Evolutionary conservation across 177 flowering plant genomes (phyloP).

Genomic region (Vitis hybrid): DNA sequence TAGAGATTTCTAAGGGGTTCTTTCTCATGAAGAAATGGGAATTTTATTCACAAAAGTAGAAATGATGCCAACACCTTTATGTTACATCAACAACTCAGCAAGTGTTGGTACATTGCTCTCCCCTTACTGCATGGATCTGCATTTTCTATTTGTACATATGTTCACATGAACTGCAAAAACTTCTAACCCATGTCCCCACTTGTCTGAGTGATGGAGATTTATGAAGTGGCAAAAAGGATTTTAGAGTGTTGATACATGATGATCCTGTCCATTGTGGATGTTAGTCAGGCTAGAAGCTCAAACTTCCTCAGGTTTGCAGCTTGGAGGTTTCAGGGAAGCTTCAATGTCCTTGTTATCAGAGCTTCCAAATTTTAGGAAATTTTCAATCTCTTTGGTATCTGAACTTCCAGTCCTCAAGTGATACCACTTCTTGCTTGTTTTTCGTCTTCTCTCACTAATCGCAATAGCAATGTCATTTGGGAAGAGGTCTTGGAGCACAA

Average conservation of each 20-base stretch:
- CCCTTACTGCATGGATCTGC: too few relatives aligned
- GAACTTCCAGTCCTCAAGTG: conserved; percentile 33
- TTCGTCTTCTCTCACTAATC: conserved; percentile 47
- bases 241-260: conserved; percentile 4
- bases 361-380: conserved; percentile 26
- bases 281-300: not conserved
- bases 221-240: not conserved
- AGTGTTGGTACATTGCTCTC: too few relatives aligned
- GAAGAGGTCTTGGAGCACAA: conserved; percentile 68
- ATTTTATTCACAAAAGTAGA: too few relatives aligned
- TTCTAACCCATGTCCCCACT: conserved; percentile 5
- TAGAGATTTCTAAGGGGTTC: too few relatives aligned
- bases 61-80: too few relatives aligned
- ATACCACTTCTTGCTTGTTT: conserved; percentile 38
- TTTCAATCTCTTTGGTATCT: conserved; percentile 33
- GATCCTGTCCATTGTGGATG: not conserved
- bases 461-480: conserved; percentile 92
- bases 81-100: too few relatives aligned
- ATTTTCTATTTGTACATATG: conserved; percentile 6
- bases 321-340: conserved; percentile 17
- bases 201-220: conserved; percentile 3
- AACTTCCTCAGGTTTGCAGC: conserved; percentile 6
- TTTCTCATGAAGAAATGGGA: too few relatives aligned
- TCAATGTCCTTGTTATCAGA: conserved; percentile 27
- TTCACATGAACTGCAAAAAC: conserved; percentile 15